Percentiles rank a stretch among this genome's conserved stretches.
Evolutionary conservation across 441 rosid species (phyloP).

Genomic region (Euphorbia corollata): DNA sequence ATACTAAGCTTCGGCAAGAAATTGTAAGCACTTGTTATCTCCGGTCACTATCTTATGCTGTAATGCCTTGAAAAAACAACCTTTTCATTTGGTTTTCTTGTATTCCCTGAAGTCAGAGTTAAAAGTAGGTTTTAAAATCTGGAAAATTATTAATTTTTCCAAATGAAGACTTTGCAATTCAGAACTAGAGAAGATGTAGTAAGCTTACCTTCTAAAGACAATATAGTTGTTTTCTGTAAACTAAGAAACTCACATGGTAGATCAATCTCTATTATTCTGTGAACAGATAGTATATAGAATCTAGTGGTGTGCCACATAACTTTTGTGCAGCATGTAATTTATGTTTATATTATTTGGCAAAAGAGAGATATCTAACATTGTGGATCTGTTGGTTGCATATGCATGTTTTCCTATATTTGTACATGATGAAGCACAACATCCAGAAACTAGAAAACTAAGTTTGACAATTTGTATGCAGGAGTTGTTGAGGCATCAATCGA

Average conservation of each 20-base stretch:
- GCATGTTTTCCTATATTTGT: not conserved
- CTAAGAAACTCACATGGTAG: too few relatives aligned
- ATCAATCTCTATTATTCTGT: not conserved
- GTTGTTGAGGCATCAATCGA: slow-evolving; percentile 39
- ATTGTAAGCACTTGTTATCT: slow-evolving; percentile 40
- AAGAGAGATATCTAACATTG: not conserved
- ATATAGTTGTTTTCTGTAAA: too few relatives aligned
- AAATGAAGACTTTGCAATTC: too few relatives aligned
- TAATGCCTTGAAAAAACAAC: not conserved
- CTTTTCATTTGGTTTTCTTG: too few relatives aligned
- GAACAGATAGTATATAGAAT: not conserved
- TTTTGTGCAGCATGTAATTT: too few relatives aligned
- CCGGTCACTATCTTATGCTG: not conserved
- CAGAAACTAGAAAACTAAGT: too few relatives aligned
- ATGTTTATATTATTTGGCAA: not conserved
- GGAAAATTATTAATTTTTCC: too few relatives aligned
- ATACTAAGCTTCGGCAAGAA: slow-evolving; percentile 58
- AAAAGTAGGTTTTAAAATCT: too few relatives aligned
- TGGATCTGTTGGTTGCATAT: not conserved
- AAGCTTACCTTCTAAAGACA: too few relatives aligned
- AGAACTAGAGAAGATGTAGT: too few relatives aligned
- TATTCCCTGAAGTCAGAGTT: too few relatives aligned
- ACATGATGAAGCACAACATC: not conserved
- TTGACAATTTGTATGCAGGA: slow-evolving; percentile 40
- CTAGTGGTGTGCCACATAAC: not conserved